Conservation (phyloP, 768 basidiomycete species). For the Calocybe indica region DNA sequence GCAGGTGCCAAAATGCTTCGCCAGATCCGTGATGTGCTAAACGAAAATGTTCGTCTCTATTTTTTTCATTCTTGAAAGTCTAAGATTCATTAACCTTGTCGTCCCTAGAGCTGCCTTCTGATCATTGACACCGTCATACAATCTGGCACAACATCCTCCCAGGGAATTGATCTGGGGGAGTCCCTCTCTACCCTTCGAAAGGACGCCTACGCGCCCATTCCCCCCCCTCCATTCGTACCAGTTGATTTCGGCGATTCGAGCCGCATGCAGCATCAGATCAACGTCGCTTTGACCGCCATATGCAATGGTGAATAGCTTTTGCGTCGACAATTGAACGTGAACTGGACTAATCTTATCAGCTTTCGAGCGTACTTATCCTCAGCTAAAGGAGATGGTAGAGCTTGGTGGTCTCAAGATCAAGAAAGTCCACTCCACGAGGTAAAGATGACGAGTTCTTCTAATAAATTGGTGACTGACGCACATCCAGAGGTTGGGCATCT, state of each 20-base stretch:
- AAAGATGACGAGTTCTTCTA: slow-evolving; percentile 2
- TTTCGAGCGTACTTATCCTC: slow-evolving; percentile 29
- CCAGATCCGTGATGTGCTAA: slow-evolving; percentile 27
- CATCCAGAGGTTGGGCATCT: slow-evolving; percentile 28
- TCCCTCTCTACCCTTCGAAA: slow-evolving; percentile 22
- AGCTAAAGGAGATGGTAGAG: slow-evolving; percentile 31
- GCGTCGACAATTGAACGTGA: background rate
- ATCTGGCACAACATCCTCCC: slow-evolving; percentile 22
- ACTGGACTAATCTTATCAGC: slow-evolving; percentile 13
- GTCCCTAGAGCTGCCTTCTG: slow-evolving; percentile 23
- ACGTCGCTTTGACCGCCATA: slow-evolving; percentile 27
- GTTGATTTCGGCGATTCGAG: slow-evolving; percentile 33
- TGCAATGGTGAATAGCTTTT: slow-evolving; percentile 23
- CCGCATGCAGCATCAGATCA: slow-evolving; percentile 29
- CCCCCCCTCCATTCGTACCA: slow-evolving; percentile 29
- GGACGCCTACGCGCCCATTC: slow-evolving; percentile 24
- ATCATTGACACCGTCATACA: slow-evolving; percentile 31
- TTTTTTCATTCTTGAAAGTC: background rate
- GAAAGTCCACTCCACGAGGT: slow-evolving; percentile 33
- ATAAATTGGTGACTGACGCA: background rate
- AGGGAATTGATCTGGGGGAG: slow-evolving; percentile 19
- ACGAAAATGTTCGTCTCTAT: slow-evolving; percentile 20
- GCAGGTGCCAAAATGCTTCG: slow-evolving; percentile 28
- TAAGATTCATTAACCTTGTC: background rate
- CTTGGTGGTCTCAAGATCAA: slow-evolving; percentile 28